A percentile compares a stretch with the other conserved stretches of the same genome.
Conservation (phyloP, 2,329 filamentous ascomycete genomes). For the Nemania sp. region DNA sequence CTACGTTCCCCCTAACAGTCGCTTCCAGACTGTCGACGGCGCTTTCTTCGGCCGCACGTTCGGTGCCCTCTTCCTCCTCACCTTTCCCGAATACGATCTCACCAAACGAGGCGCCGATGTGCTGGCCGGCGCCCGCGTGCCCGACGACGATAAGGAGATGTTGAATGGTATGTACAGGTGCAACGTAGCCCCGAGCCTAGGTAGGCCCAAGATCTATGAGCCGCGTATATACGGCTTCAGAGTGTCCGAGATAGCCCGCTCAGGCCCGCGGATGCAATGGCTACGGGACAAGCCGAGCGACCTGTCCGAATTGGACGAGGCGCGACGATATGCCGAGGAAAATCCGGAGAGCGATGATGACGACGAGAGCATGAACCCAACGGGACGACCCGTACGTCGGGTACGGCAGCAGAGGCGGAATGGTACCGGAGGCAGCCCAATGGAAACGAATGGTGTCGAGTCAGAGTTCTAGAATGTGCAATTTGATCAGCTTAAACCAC, state of each 20-base stretch:
- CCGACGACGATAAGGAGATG: constrained; percentile 52
- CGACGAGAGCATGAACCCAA: constrained; percentile 54
- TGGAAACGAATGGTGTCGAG: constrained; percentile 61
- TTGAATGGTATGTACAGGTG: constrained; percentile 86
- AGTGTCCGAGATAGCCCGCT: constrained; percentile 86
- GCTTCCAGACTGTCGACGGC: constrained; percentile 95
- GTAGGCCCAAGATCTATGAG: constrained; percentile 83
- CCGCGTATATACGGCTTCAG: constrained; percentile 96
- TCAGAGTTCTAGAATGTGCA: constrained; percentile 53
- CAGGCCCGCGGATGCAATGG: constrained; percentile 97
- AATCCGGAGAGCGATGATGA: constrained; percentile 60
- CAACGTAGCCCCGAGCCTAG: constrained; percentile 88
- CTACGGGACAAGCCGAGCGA: constrained; percentile 81
- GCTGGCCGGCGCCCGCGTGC: constrained; percentile 47
- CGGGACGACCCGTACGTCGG: constrained; percentile 46
- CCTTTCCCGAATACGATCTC: constrained; percentile 93
- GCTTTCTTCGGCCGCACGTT: constrained; percentile 99
- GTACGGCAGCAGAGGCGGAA: constrained; percentile 48
- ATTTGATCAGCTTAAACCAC: neutral
- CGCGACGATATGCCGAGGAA: constrained; percentile 56
- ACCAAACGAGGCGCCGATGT: constrained; percentile 68
- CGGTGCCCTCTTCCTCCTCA: constrained; percentile 95
- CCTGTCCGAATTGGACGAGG: constrained; percentile 82
- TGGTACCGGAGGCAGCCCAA: constrained; percentile 59
- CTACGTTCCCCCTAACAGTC: constrained; percentile 94